Percentiles rank a stretch among this genome's conserved stretches.
Conservation (phyloP, 108 stramenopile species). For the Cyclotella baltica region DNA sequence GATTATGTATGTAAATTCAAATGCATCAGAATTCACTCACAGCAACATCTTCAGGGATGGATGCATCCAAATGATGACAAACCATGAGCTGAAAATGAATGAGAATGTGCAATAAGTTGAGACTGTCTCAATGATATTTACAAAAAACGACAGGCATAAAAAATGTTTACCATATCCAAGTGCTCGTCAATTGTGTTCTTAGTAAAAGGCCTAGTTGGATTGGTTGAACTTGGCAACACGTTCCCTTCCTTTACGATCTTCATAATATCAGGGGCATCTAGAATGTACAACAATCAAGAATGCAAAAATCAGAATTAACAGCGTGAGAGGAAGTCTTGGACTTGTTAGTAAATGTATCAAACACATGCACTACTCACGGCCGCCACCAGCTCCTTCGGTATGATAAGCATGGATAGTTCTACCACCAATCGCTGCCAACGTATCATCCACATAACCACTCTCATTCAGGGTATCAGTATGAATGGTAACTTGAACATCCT, state of each 20-base stretch:
- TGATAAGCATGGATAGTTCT: slow-evolving; percentile 97
- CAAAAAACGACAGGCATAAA: not conserved
- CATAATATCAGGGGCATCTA: slow-evolving; percentile 98
- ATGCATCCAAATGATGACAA: slow-evolving; percentile 91
- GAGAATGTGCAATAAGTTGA: not conserved
- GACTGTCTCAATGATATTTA: not conserved
- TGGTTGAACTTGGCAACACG: slow-evolving; percentile 96
- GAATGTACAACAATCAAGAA: too few relatives aligned
- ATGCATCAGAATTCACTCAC: not conserved
- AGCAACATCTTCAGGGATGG: slow-evolving; percentile 97
- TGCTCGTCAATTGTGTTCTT: slow-evolving; percentile 98
- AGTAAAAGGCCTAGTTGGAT: slow-evolving; percentile 97
- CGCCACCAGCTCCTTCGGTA: slow-evolving; percentile 77
- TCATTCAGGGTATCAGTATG: slow-evolving; percentile 99
- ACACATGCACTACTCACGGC: slow-evolving; percentile 93
- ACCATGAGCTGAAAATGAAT: slow-evolving; percentile 84
- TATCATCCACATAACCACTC: slow-evolving; percentile 93
- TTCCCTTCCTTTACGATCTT: slow-evolving; percentile 91
- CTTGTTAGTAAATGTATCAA: too few relatives aligned
- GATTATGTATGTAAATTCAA: not conserved
- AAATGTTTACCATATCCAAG: slow-evolving; percentile 87
- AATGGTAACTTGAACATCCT: slow-evolving; percentile 96
- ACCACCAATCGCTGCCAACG: slow-evolving; percentile 94
- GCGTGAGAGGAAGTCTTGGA: too few relatives aligned
- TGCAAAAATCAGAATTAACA: too few relatives aligned